Evolutionary conservation across 2,329 filamentous ascomycete genomes (phyloP).

Genomic region (Teratosphaeria gauchensis): DNA sequence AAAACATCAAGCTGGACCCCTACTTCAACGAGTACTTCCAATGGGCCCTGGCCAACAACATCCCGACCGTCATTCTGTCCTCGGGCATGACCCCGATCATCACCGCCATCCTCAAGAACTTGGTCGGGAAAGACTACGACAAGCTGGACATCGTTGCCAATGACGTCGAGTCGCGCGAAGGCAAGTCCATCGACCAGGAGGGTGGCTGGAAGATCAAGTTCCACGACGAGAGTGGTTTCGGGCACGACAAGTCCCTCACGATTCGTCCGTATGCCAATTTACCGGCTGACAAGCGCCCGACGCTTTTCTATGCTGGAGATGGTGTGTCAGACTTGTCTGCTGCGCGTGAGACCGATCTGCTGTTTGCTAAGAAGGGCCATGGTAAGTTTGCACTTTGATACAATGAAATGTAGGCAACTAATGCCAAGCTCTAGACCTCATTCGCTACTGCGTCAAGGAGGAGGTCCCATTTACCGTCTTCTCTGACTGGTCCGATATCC

Average conservation of each 20-base stretch:
- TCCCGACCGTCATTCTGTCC: conserved; percentile 85
- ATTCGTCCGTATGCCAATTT: conserved; percentile 78
- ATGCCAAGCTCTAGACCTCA: conserved; percentile 52
- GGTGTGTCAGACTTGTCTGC: conserved; percentile 89
- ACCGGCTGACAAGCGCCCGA: conserved; percentile 58
- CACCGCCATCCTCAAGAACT: conserved; percentile 65
- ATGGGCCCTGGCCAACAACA: conserved; percentile 71
- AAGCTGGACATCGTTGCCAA: conserved; percentile 90
- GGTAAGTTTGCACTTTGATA: conserved; percentile 41
- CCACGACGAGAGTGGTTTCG: conserved; percentile 79
- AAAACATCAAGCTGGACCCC: conserved; percentile 82
- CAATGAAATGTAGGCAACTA: not conserved
- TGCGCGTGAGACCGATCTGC: conserved; percentile 80
- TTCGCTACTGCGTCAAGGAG: conserved; percentile 75
- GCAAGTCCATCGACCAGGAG: conserved; percentile 66
- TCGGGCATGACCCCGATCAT: conserved; percentile 93
- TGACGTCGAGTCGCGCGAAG: conserved; percentile 57
- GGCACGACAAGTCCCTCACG: conserved; percentile 93
- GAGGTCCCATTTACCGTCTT: conserved; percentile 83
- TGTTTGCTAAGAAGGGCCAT: conserved; percentile 87
- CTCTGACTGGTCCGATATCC: conserved; percentile 71
- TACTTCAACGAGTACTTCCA: conserved; percentile 79
- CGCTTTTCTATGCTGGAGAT: conserved; percentile 89
- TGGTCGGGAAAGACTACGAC: conserved; percentile 68
- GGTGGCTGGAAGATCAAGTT: conserved; percentile 82